These are phyloP conservation scores for Helicocarpus griseus DNA, from an alignment of 2,329 filamentous ascomycete genomes.

Conservation along the genomic window DNA sequence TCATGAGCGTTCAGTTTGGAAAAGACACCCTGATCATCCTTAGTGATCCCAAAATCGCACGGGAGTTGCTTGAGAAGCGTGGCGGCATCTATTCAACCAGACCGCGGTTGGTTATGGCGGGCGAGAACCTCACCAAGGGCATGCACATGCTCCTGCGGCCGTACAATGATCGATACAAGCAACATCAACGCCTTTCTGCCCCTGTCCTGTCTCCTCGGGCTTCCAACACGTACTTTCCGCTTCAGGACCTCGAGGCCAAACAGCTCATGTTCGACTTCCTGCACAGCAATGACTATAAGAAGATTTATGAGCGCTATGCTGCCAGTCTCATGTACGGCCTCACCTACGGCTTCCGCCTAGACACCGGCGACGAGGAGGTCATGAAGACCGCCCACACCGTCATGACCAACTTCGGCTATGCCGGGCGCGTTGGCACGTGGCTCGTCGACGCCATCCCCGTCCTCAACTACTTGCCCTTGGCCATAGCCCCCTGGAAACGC, in stretches of 20 bases:
- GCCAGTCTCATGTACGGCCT: constrained; percentile 43
- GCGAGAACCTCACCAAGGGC: constrained; percentile 23
- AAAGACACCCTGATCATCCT: no score
- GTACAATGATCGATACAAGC: constrained; percentile 39
- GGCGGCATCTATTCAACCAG: constrained; percentile 30
- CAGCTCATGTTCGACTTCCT: constrained; percentile 38
- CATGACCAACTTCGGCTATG: constrained; percentile 40
- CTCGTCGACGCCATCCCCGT: constrained; percentile 37
- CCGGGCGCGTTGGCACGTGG: constrained; percentile 37
- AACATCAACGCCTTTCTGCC: constrained; percentile 34
- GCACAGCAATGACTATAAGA: constrained; percentile 32
- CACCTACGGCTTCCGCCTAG: constrained; percentile 42
- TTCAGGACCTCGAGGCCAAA: constrained; percentile 42
- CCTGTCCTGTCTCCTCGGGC: constrained; percentile 37
- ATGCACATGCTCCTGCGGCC: constrained; percentile 40
- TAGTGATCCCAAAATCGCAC: no score
- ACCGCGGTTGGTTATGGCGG: constrained; percentile 17
- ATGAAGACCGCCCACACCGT: constrained; percentile 35
- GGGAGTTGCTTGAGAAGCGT: no score
- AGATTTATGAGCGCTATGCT: constrained; percentile 40
- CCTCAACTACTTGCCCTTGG: constrained; percentile 33
- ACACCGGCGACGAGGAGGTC: constrained; percentile 30
- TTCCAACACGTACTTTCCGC: constrained; percentile 36
- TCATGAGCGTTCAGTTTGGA: no score
- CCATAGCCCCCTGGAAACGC: constrained; percentile 36